phyloP scores from a whole-genome alignment of 305 asterid genomes.

The Fraxinus floribunda region DNA sequence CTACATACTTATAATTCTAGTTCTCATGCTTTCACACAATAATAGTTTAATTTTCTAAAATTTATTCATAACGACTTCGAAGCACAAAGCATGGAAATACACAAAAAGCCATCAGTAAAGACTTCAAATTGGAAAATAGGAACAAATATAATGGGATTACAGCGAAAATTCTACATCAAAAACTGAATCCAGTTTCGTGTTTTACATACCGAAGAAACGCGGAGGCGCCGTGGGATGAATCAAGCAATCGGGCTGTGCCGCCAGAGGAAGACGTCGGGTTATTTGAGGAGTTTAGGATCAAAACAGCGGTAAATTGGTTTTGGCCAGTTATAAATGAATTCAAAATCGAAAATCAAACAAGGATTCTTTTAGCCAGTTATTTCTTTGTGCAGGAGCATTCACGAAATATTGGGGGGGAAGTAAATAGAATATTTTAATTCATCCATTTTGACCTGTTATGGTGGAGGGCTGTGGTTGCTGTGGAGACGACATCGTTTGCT shows the following conservation, averaged over 20 bases:
- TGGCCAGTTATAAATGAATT: neutral
- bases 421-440: neutral
- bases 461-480: slow-evolving; percentile 13
- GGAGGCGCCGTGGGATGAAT: neutral
- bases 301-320: neutral
- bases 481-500: slow-evolving; percentile 35
- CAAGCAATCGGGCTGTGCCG: neutral
- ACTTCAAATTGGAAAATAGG: neutral
- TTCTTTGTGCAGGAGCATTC: neutral
- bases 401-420: neutral
- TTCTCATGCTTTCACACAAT: neutral
- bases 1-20: neutral
- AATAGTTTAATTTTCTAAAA: neutral
- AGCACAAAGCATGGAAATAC: neutral
- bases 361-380: neutral
- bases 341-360: neutral
- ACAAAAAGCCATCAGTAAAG: neutral
- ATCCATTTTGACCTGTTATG: slow-evolving; percentile 28
- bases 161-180: neutral
- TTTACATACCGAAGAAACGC: neutral
- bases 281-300: neutral
- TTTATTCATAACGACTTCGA: neutral
- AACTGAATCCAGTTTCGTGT: neutral
- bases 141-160: neutral
- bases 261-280: neutral